A percentile compares a stretch with the other conserved stretches of the same genome.
phyloP scores from a whole-genome alignment of 139 green algal genomes.

The Tetratostichococcus sp. region DNA sequence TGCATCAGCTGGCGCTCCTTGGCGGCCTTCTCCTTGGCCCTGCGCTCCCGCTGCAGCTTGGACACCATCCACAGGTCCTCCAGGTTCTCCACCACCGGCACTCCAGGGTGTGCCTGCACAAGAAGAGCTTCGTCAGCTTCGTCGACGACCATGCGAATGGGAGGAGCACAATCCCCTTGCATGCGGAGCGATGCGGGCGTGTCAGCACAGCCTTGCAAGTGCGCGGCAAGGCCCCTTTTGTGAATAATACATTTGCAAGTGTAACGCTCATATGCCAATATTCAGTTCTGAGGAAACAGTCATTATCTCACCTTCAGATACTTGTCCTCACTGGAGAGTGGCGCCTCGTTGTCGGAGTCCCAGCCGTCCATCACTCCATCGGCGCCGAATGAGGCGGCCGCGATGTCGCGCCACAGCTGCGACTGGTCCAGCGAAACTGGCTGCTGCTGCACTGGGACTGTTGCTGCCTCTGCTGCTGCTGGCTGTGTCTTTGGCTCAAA shows the following conservation, averaged over 20 bases:
- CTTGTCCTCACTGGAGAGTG: conserved; percentile 37
- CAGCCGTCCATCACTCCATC: conserved; percentile 59
- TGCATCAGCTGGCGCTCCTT: conserved; percentile 9
- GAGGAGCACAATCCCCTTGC: no score
- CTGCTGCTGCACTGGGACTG: background rate
- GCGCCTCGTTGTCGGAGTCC: conserved; percentile 41
- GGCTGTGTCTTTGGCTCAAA: no score
- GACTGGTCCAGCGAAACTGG: conserved; percentile 25
- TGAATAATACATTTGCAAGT: no score
- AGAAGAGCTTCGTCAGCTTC: background rate
- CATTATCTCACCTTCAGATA: conserved; percentile 27
- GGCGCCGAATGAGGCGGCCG: conserved; percentile 35
- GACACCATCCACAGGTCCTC: conserved; percentile 75
- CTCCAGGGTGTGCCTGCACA: conserved; percentile 51
- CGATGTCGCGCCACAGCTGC: conserved; percentile 51
- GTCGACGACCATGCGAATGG: no score
- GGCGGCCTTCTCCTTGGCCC: conserved; percentile 25
- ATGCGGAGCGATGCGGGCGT: no score
- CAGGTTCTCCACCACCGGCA: conserved; percentile 75
- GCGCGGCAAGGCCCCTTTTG: no score
- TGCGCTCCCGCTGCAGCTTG: conserved; percentile 61
- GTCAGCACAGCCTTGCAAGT: no score
- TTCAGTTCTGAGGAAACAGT: background rate
- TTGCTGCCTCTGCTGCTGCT: no score
- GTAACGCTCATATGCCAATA: no score